Base-by-base conservation (phyloP, 164 flowering plant species). In the Berberis thunbergii region DNA sequence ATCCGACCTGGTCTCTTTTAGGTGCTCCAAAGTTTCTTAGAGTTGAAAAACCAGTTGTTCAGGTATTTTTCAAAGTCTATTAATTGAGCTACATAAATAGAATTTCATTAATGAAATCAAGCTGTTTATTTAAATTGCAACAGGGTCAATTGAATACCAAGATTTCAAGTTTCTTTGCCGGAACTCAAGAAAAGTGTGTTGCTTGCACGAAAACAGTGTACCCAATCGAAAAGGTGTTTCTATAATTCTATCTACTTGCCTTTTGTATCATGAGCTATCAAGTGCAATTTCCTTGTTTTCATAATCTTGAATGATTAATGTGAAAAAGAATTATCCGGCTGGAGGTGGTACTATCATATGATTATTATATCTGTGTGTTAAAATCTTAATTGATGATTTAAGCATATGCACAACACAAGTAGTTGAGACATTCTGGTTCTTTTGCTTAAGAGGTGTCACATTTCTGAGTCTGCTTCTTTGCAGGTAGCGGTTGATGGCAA, bases 121-220 rank as follows among this genome's bases (percentile, higher is more conserved):
- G 49, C 8, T 46, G 49, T 46, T 52, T 1, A 0, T 52, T 12
- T 52, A 10, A 48, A 58, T 62, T 66, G 69, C 39, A 5, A 10
- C 77, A 81, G 85, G 54, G 11, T 10, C 10, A 52, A 10, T 61
- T 74, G 65, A 85, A 77, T 76, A 89, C 74, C 77, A 91, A 64
- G 75, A 77, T 87, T 64, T 89, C 89, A 43, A 79, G 85, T 65
- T 57, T 87, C 77, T 91, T 89, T 79, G 90, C 80, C 54, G 98
- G 96, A 68, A 91, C 98, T 64, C 96, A 91, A 72, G 96, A 89
- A 2, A 86, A 91, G 73, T 91, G 97, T 76, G 86, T 85, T 66
- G 77, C 93, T 67, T 91, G 97, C 84, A 88, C 83, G 79, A 91
- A 83, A 77, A 91, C 93, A 58, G 97, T 88, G 44, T 91, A 91